Evolutionary conservation across 768 basidiomycete species (phyloP).

Genomic region (Pholiota microspora): DNA sequence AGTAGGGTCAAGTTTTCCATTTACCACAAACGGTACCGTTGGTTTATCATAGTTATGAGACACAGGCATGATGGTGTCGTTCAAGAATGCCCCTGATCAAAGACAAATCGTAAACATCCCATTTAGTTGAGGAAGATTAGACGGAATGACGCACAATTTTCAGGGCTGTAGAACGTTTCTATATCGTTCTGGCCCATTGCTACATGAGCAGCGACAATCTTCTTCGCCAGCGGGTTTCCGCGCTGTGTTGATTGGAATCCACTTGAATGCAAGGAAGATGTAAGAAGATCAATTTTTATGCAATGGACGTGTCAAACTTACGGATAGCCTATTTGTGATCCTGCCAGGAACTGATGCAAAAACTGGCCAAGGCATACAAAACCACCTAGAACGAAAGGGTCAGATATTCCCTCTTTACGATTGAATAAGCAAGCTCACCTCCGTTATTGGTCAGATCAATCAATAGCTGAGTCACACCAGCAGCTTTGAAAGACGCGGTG

Average conservation of each 20-base stretch:
- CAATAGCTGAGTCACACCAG: conserved; percentile 48
- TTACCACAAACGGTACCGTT: conserved; percentile 37
- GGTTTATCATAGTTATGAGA: conserved; percentile 46
- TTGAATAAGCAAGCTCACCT: conserved; percentile 31
- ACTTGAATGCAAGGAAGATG: conserved; percentile 25
- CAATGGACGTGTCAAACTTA: too few species aligned
- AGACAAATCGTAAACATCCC: not conserved
- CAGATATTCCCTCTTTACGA: too few species aligned
- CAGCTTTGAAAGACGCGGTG: conserved; percentile 41
- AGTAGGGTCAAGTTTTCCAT: conserved; percentile 40
- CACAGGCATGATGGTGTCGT: conserved; percentile 38
- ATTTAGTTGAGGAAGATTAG: too few species aligned
- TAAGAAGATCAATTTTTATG: too few species aligned
- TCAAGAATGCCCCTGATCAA: conserved; percentile 43
- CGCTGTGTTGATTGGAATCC: conserved; percentile 56
- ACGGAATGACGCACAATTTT: conserved; percentile 45
- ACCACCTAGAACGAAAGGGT: conserved; percentile 44
- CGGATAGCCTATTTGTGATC: conserved; percentile 48
- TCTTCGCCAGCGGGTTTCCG: conserved; percentile 56
- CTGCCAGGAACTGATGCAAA: conserved; percentile 56
- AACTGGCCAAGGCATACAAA: conserved; percentile 62
- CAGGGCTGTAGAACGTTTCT: conserved; percentile 44
- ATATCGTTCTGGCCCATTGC: conserved; percentile 34
- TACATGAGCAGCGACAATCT: conserved; percentile 54
- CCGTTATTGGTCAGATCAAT: conserved; percentile 65